Conservation (phyloP, 2,329 filamentous ascomycete species). For the Mariannaea elegans region DNA sequence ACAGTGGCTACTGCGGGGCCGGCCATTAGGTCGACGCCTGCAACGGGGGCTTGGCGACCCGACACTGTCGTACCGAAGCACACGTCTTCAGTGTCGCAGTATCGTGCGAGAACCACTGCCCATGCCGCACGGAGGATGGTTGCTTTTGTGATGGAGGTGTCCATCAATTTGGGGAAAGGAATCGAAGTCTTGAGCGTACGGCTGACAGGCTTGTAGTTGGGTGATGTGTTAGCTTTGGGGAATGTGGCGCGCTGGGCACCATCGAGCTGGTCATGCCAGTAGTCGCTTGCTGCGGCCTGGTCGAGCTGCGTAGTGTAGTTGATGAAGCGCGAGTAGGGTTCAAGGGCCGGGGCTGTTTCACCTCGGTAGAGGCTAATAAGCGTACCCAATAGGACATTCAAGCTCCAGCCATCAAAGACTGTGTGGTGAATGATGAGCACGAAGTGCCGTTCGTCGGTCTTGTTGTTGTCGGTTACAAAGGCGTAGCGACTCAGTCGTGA, state of each 20-base stretch:
- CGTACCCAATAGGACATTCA: not conserved
- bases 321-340: not conserved
- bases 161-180: not conserved
- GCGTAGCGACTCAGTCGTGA: too few species aligned
- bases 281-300: not conserved
- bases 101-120: too few species aligned
- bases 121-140: conserved; percentile 46
- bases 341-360: not conserved
- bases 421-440: not conserved
- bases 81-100: conserved; percentile 48
- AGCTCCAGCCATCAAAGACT: conserved; percentile 1
- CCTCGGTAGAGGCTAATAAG: not conserved
- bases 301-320: not conserved
- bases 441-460: not conserved
- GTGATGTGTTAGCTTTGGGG: conserved; percentile 53
- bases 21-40: conserved; percentile 30
- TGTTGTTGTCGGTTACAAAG: not conserved
- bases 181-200: conserved; percentile 39
- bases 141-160: conserved; percentile 16
- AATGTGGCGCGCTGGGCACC: conserved; percentile 46
- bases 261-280: not conserved
- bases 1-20: conserved; percentile 11
- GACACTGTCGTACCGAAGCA: conserved; percentile 55
- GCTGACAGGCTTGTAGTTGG: conserved; percentile 57
- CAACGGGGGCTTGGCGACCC: conserved; percentile 44